Base-by-base conservation (phyloP, 1,139 yeast genomes). In the Kodamaea plutei region DNA sequence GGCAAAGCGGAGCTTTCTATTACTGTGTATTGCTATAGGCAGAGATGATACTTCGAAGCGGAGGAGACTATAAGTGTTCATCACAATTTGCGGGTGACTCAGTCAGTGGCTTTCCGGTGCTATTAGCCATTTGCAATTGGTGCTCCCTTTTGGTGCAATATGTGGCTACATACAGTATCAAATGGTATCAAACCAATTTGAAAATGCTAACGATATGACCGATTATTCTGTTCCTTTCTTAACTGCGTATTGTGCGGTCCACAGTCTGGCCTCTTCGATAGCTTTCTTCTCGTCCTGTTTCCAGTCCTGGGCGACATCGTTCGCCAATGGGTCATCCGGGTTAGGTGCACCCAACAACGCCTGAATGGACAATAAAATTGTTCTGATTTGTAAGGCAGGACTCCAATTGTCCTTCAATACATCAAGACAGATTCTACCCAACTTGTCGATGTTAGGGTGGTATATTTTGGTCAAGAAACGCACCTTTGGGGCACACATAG, bases 261-360 rank as follows among this genome's bases (percentile, higher is more conserved):
- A 89, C 45, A 81, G 81, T 49, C 65, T 73, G n/a, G 97, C 97
- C 16, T 84, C 88, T 17, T 65, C 73, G 34, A 87, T 79, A 14
- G 97, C 97, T 40, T 69, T 69, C 33, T 72, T 66, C 57, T 88
- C 95, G 50, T 91, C 79, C 42, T 77, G 82, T 52, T 89, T 84
- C 97, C 98, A 91, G 46, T 83, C 91, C 45, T 87, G 89, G 3
- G 98, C 98, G 25, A 91, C 98, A 47, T 91, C 98, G 51, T 91
- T 91, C 19, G 97, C 97, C 42, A 93, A 70, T 1, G 98, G 99
- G 59, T 91, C 99, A 55, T 91, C 96, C 2, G 99, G 98, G 50
- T 91, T 93, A 7, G 99, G 98, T 4, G 96, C 89, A 1, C 95
- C 95, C 34, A 91, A 65, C 36, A 91, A 65, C 0, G 98, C 97